Conservation (phyloP, 208 protist species). For the Crithidia fasciculata region DNA sequence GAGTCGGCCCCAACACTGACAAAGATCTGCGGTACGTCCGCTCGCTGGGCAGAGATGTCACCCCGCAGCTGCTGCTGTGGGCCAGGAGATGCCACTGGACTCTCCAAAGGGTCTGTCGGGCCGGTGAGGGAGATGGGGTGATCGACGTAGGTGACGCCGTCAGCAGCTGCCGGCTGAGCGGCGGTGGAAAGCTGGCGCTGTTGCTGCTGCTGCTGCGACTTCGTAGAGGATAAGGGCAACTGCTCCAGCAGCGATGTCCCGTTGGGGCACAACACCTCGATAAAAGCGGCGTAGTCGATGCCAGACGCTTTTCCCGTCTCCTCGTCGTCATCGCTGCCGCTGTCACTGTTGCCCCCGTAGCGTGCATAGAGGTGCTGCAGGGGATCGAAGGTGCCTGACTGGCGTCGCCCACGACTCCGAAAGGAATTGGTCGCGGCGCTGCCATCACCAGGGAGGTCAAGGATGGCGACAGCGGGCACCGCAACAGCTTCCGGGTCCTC, state of each 20-base stretch:
- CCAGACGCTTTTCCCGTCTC: neutral
- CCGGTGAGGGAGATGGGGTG: neutral
- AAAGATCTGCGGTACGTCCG: neutral
- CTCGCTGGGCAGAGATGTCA: neutral
- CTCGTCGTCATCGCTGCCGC: neutral
- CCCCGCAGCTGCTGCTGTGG: too few relatives aligned
- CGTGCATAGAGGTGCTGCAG: neutral
- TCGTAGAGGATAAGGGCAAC: conserved; percentile 1
- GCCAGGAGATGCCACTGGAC: too few relatives aligned
- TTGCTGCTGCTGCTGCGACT: neutral
- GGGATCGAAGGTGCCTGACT: neutral
- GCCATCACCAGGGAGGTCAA: too few relatives aligned
- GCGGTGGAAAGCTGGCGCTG: neutral
- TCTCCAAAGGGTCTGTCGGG: neutral
- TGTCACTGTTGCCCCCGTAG: neutral
- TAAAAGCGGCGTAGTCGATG: conserved; percentile 16
- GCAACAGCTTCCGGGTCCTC: too few relatives aligned
- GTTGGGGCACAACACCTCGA: conserved; percentile 29
- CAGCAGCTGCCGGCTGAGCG: too few relatives aligned
- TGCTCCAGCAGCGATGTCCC: conserved; percentile 19
- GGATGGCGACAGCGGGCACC: too few relatives aligned
- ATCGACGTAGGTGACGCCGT: neutral
- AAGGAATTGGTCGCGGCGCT: neutral
- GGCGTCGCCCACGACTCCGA: neutral
- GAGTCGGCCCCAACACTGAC: neutral